phyloP scores from a whole-genome alignment of 73 alveolate genomes.

The Stentor coeruleus region DNA sequence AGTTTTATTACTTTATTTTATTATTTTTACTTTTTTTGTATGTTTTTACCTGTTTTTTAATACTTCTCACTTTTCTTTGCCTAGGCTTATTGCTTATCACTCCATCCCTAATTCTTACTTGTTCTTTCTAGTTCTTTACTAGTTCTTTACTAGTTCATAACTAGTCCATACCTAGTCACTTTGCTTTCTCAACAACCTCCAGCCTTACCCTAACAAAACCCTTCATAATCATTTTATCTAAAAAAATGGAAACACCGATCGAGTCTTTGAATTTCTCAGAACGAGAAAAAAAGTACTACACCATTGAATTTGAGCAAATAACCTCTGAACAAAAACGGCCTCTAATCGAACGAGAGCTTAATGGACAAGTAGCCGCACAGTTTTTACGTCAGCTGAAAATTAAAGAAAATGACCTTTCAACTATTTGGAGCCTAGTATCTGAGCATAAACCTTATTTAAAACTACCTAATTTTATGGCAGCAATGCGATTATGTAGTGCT shows the following conservation, averaged over 20 bases:
- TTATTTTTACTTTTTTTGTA: no score
- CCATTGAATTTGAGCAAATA: slow-evolving; percentile 5
- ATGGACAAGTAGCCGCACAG: background rate
- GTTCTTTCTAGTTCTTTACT: no score
- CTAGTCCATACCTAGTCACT: no score
- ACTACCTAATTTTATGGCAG: slow-evolving; percentile 23
- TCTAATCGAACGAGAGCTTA: slow-evolving; percentile 1
- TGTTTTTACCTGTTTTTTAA: no score
- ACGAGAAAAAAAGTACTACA: slow-evolving; percentile 13
- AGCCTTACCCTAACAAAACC: no score
- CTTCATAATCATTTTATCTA: no score
- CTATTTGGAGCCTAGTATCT: slow-evolving; percentile 2
- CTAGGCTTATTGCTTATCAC: no score
- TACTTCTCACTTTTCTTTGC: no score
- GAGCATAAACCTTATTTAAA: background rate
- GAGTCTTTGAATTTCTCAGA: background rate
- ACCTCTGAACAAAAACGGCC: background rate
- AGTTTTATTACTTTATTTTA: no score
- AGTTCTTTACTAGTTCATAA: no score
- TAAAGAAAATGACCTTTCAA: background rate
- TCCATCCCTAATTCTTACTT: no score
- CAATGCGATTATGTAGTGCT: slow-evolving; percentile 15
- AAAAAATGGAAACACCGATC: slow-evolving; percentile 15
- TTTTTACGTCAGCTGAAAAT: slow-evolving; percentile 2
- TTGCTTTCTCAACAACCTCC: no score